Evolutionary conservation across 2,329 filamentous ascomycete species (phyloP).

Genomic region (Xylaria hypoxylon): DNA sequence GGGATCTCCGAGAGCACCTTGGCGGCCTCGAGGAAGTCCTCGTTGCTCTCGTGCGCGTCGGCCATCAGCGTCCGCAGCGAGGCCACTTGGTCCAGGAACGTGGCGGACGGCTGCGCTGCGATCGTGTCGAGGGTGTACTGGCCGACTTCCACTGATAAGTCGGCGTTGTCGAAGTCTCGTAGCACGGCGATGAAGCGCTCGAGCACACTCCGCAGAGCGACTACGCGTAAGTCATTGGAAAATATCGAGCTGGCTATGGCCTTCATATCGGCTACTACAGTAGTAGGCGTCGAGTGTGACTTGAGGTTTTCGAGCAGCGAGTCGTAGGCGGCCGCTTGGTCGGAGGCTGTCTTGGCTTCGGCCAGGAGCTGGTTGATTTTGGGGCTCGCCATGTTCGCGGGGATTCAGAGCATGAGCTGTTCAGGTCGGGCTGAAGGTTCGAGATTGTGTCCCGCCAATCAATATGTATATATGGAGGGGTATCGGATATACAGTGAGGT

Average conservation of each 20-base stretch:
- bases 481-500: background rate
- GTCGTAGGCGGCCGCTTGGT: conserved; percentile 61
- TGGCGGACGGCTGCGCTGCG: conserved; percentile 69
- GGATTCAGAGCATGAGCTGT: conserved; percentile 12
- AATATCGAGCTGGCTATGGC: conserved; percentile 76
- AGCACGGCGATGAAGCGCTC: conserved; percentile 74
- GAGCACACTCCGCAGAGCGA: conserved; percentile 79
- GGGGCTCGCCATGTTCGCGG: conserved; percentile 44
- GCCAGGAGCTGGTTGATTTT: conserved; percentile 59
- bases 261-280: conserved; percentile 68
- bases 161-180: conserved; percentile 67
- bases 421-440: background rate
- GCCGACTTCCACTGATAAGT: conserved; percentile 80
- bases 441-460: background rate
- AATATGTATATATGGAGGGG: background rate
- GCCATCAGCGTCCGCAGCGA: conserved; percentile 84
- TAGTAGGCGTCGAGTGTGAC: conserved; percentile 55
- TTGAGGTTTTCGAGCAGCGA: conserved; percentile 59
- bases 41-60: conserved; percentile 82
- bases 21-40: conserved; percentile 84
- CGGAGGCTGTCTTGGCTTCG: conserved; percentile 54
- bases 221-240: conserved; percentile 76
- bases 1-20: conserved; percentile 84
- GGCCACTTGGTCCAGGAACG: conserved; percentile 87
- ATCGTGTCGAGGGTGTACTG: conserved; percentile 77